phyloP scores from a whole-genome alignment of 208 protist species.

The Angomonas ambiguus region DNA sequence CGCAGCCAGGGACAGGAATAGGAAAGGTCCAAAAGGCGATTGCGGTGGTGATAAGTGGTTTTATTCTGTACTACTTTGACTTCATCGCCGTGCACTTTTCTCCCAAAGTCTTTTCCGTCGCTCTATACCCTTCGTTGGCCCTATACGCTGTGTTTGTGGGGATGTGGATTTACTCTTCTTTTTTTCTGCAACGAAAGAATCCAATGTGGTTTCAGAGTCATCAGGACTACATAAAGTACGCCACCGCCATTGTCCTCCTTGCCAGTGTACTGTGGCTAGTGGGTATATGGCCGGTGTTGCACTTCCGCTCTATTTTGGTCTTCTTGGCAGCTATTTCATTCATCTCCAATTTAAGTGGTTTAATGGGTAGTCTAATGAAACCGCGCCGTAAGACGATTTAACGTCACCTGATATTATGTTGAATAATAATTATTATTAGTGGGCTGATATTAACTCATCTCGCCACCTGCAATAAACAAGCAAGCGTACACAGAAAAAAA shows the following conservation, averaged over 20 bases:
- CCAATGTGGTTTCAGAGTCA: conserved; percentile 60
- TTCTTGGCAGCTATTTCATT: conserved; percentile 26
- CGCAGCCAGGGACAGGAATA: neutral
- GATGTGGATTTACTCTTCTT: conserved; percentile 68
- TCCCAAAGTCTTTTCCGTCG: conserved; percentile 22
- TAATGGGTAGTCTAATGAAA: conserved; percentile 6
- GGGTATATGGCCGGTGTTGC: conserved; percentile 68
- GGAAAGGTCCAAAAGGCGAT: conserved; percentile 9
- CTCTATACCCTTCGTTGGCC: conserved; percentile 42
- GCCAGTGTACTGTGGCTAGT: conserved; percentile 52
- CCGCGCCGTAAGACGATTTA: conserved; percentile 8
- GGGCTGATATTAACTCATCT: no score
- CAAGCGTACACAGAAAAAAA: neutral
- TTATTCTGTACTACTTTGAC: conserved; percentile 31
- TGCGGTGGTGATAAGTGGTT: neutral
- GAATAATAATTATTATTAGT: neutral
- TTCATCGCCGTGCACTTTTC: conserved; percentile 61
- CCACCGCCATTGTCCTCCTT: conserved; percentile 25
- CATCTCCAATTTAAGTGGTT: conserved; percentile 25
- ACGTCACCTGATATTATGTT: neutral
- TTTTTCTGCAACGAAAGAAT: conserved; percentile 45
- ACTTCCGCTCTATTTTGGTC: conserved; percentile 52
- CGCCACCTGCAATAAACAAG: no score
- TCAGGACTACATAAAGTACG: conserved; percentile 40
- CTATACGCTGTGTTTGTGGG: conserved; percentile 51